Conservation (phyloP, 345 rosid species). For the Eucalyptus pauciflora region DNA sequence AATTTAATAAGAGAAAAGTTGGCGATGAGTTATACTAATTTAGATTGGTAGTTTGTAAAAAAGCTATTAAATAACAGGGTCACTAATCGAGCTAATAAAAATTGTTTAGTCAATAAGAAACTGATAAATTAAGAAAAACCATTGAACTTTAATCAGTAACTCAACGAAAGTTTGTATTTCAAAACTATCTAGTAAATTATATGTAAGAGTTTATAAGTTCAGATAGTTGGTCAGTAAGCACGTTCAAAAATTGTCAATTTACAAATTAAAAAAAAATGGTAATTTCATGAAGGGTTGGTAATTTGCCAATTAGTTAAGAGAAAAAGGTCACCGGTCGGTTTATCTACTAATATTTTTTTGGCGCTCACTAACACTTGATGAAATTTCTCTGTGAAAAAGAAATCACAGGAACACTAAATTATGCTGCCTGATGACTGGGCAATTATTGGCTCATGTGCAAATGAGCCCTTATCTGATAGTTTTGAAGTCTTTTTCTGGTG, state of each 20-base stretch:
- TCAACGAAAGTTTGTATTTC: neutral
- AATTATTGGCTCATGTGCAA: no score
- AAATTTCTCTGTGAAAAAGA: no score
- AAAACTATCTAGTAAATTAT: neutral
- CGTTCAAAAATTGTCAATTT: neutral
- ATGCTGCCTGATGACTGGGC: no score
- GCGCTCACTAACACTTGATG: neutral
- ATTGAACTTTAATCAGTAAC: neutral
- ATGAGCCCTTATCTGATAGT: no score
- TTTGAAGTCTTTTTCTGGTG: no score
- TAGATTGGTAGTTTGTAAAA: neutral
- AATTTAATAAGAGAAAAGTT: neutral
- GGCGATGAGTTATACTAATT: neutral
- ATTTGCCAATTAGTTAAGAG: neutral
- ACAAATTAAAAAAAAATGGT: no score
- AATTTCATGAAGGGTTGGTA: neutral
- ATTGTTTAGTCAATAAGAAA: neutral
- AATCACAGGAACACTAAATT: no score
- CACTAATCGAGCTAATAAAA: neutral
- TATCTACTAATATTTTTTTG: no score
- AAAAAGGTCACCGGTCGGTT: no score
- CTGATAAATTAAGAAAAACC: neutral
- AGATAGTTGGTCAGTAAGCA: neutral
- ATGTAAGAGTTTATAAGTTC: neutral
- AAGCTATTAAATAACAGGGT: neutral